These are phyloP conservation scores for Naganishia antarctica DNA, from an alignment of 768 basidiomycete genomes.

Conservation along the genomic window DNA sequence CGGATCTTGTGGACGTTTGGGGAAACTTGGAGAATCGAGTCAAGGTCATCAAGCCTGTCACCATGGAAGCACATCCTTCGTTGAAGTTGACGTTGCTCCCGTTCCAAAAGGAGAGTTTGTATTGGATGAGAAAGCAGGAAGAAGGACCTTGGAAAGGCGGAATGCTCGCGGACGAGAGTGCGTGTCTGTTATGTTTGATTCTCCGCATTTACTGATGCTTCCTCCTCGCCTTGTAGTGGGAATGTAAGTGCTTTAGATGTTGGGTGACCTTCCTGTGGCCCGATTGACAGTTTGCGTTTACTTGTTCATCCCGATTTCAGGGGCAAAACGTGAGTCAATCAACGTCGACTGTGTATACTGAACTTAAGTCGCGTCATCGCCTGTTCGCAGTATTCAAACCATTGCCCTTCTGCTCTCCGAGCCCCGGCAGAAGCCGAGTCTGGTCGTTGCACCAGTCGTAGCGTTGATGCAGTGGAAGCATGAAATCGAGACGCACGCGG, in stretches of 20 bases:
- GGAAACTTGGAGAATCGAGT: conserved; percentile 69
- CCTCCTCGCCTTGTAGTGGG: conserved; percentile 55
- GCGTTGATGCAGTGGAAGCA: conserved; percentile 81
- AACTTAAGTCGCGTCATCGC: conserved; percentile 13
- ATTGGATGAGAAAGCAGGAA: conserved; percentile 95
- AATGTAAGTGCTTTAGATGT: conserved; percentile 51
- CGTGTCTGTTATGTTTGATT: conserved; percentile 38
- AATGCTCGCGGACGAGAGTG: conserved; percentile 63
- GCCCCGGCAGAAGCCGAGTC: conserved; percentile 65
- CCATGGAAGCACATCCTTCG: conserved; percentile 72
- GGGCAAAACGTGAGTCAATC: conserved; percentile 46
- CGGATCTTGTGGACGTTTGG: conserved; percentile 79
- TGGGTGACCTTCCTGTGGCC: too few relatives aligned
- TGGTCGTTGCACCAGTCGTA: conserved; percentile 72
- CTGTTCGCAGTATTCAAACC: conserved; percentile 73
- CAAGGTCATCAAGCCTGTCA: conserved; percentile 60
- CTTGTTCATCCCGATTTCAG: neutral
- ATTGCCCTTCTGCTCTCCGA: conserved; percentile 83
- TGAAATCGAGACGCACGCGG: conserved; percentile 81
- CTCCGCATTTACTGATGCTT: neutral
- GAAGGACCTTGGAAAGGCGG: conserved; percentile 80
- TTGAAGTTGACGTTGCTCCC: conserved; percentile 81
- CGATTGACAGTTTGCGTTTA: neutral
- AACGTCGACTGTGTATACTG: neutral
- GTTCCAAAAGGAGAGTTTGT: conserved; percentile 90